phyloP scores from a whole-genome alignment of 2,329 filamentous ascomycete genomes.

The Proliferodiscus dingleyae region DNA sequence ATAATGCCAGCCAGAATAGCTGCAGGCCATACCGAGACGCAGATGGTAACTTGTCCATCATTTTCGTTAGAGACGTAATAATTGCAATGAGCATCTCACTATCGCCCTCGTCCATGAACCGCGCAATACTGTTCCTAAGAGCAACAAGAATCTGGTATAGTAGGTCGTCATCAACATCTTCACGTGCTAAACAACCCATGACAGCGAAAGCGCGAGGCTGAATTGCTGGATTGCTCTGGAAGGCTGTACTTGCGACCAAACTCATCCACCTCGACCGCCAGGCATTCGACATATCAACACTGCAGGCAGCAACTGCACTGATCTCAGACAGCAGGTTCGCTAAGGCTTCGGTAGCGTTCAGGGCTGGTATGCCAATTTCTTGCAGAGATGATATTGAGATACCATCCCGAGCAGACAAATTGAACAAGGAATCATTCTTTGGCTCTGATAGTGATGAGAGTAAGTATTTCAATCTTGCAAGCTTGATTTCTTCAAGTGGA shows the following conservation, averaged over 20 bases:
- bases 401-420: conserved; percentile 47
- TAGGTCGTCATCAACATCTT: conserved; percentile 67
- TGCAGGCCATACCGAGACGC: conserved; percentile 64
- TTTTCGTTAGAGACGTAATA: conserved; percentile 62
- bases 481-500: conserved; percentile 51
- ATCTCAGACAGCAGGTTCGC: conserved; percentile 59
- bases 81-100: conserved; percentile 66
- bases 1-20: conserved; percentile 66
- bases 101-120: conserved; percentile 59
- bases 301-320: conserved; percentile 58
- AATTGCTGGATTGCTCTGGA: conserved; percentile 68
- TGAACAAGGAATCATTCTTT: conserved; percentile 52
- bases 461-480: conserved; percentile 41
- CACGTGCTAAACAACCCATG: conserved; percentile 66
- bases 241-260: conserved; percentile 65
- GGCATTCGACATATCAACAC: conserved; percentile 59
- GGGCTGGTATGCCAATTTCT: conserved; percentile 38
- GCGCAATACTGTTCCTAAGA: conserved; percentile 58
- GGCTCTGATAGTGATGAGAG: conserved; percentile 57
- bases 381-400: conserved; percentile 50
- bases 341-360: conserved; percentile 52
- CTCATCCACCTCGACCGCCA: conserved; percentile 73
- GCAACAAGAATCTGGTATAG: conserved; percentile 68
- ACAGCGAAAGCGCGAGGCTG: conserved; percentile 65
- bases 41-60: conserved; percentile 64